phyloP scores from a whole-genome alignment of 169 alveolate species.

The Plasmodium gallinaceum region DNA sequence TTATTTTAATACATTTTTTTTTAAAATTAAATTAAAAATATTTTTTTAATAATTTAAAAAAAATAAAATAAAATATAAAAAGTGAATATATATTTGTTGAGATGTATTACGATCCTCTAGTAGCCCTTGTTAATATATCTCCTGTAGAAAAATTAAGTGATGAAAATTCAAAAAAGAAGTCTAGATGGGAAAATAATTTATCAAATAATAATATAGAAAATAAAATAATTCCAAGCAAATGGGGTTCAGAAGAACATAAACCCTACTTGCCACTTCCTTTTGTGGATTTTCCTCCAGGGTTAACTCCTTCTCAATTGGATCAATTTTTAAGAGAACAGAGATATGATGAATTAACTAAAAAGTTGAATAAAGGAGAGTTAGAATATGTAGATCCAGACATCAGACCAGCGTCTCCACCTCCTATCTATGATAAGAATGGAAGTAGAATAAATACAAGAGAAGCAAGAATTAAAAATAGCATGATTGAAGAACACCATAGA shows the following conservation, averaged over 20 bases:
- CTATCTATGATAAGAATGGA: constrained; percentile 92
- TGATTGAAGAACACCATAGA: constrained; percentile 91
- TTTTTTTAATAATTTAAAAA: too few species aligned
- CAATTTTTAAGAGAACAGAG: constrained; percentile 93
- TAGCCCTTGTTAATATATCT: constrained; percentile 43
- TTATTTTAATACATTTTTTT: too few species aligned
- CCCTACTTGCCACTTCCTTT: constrained; percentile 92
- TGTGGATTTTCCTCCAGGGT: constrained; percentile 92
- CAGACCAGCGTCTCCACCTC: constrained; percentile 94
- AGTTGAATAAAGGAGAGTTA: constrained; percentile 88
- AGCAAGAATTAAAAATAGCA: constrained; percentile 89
- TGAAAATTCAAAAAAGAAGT: constrained; percentile 35
- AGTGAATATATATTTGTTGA: not conserved
- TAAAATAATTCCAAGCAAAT: constrained; percentile 46
- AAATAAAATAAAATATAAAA: too few species aligned
- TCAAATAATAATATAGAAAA: constrained; percentile 32
- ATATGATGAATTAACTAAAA: constrained; percentile 90
- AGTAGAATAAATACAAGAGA: constrained; percentile 93
- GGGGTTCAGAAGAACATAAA: constrained; percentile 88
- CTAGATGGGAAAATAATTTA: constrained; percentile 49
- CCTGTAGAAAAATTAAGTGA: constrained; percentile 67
- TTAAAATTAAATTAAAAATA: too few species aligned
- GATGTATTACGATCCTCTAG: constrained; percentile 73
- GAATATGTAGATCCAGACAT: constrained; percentile 93
- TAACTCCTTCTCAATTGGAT: constrained; percentile 90